Evolutionary conservation across 495 filamentous ascomycete genomes (phyloP), one percentile per base, ranked within the genome.

Genomic region (Lepidopterella palustris): DNA sequence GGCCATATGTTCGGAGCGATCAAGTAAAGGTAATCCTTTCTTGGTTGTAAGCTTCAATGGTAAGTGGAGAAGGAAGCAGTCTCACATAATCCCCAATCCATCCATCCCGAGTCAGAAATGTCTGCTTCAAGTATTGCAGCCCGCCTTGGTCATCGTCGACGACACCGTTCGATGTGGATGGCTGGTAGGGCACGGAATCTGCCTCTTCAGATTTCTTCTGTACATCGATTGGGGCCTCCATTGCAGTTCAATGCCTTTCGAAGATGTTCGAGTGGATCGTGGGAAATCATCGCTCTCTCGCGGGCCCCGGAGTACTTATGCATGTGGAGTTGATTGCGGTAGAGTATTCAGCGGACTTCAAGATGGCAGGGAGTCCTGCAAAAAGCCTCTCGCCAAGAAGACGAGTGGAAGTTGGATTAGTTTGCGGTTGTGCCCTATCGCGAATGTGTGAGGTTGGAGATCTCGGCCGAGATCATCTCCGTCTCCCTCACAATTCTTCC

Each of bases 1-100:
- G 70, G 71, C 65, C 76, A 78, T 51, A 75, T 72, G 60, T 75
- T 71, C 4, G 72, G 73, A n/a, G 73, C 74, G 32, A 75, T 70
- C 18, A 75, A 68, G 60, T 72, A 75, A 20, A 70, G 25, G 58
- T 75, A 75, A 52, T 73, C 74, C 72, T 49, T 35, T 35, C 31
- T 15, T n/a, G 31, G 6, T 6, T 15, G 31, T 35, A 35, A 35
- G 31, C 31, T 35, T 35, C 15, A 15, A 15, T 15, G 31, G 6
- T 6, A 35, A 35, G 31, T 73, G 53, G 24, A 4, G 21, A 15
- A 48, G 1, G 18, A 21, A 45, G 29, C 21, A 56, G 55, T 60
- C 45, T 58, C 70, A 78, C 76, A 62, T 74, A 74, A 48, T 71
- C 64, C 4, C 72, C 72, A 26, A 74, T 49, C 45, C 73, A 66